Conservation (phyloP, 345 rosid species). For the Firmiana major region DNA sequence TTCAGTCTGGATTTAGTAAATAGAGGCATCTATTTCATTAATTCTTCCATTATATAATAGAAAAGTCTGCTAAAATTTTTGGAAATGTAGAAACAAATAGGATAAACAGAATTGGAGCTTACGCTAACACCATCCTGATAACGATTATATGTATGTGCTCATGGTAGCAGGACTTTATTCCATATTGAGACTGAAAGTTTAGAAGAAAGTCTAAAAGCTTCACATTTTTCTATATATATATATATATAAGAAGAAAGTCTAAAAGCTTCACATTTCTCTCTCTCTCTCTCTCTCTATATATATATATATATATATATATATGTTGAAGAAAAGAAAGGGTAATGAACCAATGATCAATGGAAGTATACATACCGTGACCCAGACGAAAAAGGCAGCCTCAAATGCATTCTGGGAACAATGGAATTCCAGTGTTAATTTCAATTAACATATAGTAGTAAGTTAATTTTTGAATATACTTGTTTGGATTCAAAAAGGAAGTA, state of each 20-base stretch:
- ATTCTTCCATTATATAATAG: background rate
- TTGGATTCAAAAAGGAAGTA: background rate
- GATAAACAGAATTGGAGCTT: slow-evolving; percentile 27
- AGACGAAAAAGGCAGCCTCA: slow-evolving; percentile 61
- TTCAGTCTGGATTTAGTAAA: background rate
- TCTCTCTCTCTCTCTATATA: no score
- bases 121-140: slow-evolving; percentile 61
- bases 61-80: background rate
- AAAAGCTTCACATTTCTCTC: background rate
- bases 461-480: background rate
- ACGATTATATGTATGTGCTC: slow-evolving; percentile 32
- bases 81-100: background rate
- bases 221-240: background rate
- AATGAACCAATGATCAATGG: no score
- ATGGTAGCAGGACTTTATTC: slow-evolving; percentile 62
- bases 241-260: background rate
- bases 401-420: slow-evolving; percentile 60
- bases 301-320: background rate
- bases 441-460: background rate
- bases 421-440: background rate
- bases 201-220: background rate
- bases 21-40: no score
- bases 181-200: slow-evolving; percentile 40
- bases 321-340: background rate
- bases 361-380: slow-evolving; percentile 55